Evolutionary conservation across 1,284 basidiomycete species (phyloP).

Genomic region (Puccinia brachypodii): DNA sequence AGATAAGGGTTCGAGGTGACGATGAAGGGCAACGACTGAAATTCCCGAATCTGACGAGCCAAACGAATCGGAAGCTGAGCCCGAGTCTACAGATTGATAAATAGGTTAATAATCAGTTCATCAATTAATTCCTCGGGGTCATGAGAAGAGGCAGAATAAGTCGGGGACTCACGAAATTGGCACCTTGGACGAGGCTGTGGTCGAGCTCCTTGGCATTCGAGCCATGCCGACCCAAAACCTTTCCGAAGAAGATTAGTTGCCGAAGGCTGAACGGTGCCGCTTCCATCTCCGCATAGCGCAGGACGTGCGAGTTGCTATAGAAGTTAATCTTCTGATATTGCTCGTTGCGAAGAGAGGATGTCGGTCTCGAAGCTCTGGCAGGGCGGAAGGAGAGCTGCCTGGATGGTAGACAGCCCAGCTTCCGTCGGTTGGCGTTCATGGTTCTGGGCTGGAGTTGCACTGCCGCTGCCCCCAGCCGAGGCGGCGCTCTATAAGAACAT

Average conservation of each 20-base stretch:
- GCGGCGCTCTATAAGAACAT: background rate
- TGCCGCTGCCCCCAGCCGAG: background rate
- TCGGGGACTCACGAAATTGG: conserved; percentile 72
- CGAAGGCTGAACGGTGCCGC: conserved; percentile 60
- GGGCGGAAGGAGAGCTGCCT: background rate
- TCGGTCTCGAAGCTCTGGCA: background rate
- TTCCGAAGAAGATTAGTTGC: conserved; percentile 67
- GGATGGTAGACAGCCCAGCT: background rate
- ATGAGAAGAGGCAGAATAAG: conserved; percentile 63
- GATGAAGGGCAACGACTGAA: conserved; percentile 80
- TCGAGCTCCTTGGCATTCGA: conserved; percentile 56
- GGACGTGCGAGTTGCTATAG: conserved; percentile 16
- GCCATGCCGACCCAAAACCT: conserved; percentile 46
- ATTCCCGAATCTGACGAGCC: conserved; percentile 79
- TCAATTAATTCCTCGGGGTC: background rate
- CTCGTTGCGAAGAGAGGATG: background rate
- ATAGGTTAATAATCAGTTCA: no score
- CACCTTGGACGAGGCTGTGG: conserved; percentile 70
- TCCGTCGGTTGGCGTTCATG: background rate
- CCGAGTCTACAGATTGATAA: conserved; percentile 62
- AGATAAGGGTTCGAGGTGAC: conserved; percentile 84
- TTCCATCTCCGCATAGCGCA: conserved; percentile 11
- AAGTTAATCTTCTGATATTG: background rate
- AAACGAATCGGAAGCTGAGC: conserved; percentile 83
- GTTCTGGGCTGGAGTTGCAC: background rate